Evolutionary conservation across 306 rosid species (phyloP).

Genomic region (Cicer arietinum): DNA sequence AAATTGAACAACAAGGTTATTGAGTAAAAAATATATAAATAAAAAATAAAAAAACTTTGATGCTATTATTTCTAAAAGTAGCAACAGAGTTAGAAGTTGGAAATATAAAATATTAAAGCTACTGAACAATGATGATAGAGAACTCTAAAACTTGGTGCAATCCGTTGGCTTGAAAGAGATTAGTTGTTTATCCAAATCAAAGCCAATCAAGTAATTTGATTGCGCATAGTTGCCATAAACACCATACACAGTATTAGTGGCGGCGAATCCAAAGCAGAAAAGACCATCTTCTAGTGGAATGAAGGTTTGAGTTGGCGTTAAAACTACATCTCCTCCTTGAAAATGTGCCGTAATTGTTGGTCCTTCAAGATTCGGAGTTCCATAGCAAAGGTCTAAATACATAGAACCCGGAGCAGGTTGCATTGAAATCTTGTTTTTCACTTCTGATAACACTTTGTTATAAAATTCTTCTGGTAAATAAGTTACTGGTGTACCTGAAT

Average conservation of each 20-base stretch:
- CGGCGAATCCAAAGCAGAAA: slow-evolving; percentile 1
- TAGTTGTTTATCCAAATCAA: slow-evolving; percentile 42
- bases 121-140: too few relatives aligned
- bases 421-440: slow-evolving; percentile 35
- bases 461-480: slow-evolving; percentile 46
- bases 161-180: slow-evolving; percentile 11
- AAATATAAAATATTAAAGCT: too few relatives aligned
- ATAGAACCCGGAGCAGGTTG: slow-evolving; percentile 36
- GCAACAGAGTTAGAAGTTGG: too few relatives aligned
- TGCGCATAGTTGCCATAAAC: slow-evolving; percentile 52
- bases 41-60: too few relatives aligned
- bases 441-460: slow-evolving; percentile 38
- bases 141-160: background rate
- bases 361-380: slow-evolving; percentile 20
- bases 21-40: too few relatives aligned
- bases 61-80: too few relatives aligned
- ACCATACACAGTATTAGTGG: background rate
- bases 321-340: background rate
- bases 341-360: background rate
- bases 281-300: slow-evolving; percentile 50
- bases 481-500: slow-evolving; percentile 35
- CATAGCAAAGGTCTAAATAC: slow-evolving; percentile 47
- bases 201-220: slow-evolving; percentile 53
- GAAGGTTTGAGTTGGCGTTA: slow-evolving; percentile 32
- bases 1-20: too few relatives aligned